phyloP scores from a whole-genome alignment of 768 basidiomycete genomes.

The Tulasnella sp. region DNA sequence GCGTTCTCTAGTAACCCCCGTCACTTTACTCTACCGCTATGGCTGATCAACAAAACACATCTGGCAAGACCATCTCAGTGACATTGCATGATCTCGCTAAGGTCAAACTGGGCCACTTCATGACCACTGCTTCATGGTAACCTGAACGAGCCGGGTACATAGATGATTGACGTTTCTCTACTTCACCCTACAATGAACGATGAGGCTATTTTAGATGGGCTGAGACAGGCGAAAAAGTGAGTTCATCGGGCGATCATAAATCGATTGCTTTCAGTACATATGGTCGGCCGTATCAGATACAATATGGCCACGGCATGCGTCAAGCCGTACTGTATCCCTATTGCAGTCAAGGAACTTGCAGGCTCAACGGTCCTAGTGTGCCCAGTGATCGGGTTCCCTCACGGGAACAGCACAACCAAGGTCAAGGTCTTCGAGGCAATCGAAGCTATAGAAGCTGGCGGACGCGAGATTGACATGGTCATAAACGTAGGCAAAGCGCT shows the following conservation, averaged over 20 bases:
- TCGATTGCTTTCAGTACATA: neutral
- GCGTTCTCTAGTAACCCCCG: too few relatives aligned
- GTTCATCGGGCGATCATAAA: neutral
- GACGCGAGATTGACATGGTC: conserved; percentile 21
- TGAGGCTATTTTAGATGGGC: conserved; percentile 17
- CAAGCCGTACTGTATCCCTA: conserved; percentile 19
- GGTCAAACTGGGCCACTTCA: neutral
- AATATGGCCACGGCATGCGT: conserved; percentile 20
- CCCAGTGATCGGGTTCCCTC: conserved; percentile 21
- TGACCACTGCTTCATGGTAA: too few relatives aligned
- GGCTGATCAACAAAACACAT: too few relatives aligned
- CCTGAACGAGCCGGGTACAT: neutral
- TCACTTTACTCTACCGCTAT: too few relatives aligned
- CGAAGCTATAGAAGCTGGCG: conserved; percentile 16
- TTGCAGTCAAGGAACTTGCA: conserved; percentile 15
- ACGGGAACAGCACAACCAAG: conserved; percentile 19
- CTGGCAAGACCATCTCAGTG: neutral
- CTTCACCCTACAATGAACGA: conserved; percentile 22
- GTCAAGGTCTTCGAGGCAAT: conserved; percentile 19
- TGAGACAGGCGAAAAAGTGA: conserved; percentile 12
- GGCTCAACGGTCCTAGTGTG: conserved; percentile 16
- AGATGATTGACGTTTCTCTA: conserved; percentile 21
- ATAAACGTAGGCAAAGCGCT: conserved; percentile 22
- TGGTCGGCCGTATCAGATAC: neutral
- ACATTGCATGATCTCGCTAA: conserved; percentile 16